Evolutionary conservation across 805 yeast species (phyloP), one percentile per base, ranked within the genome.

Genomic region (Scheffersomyces stipitis): DNA sequence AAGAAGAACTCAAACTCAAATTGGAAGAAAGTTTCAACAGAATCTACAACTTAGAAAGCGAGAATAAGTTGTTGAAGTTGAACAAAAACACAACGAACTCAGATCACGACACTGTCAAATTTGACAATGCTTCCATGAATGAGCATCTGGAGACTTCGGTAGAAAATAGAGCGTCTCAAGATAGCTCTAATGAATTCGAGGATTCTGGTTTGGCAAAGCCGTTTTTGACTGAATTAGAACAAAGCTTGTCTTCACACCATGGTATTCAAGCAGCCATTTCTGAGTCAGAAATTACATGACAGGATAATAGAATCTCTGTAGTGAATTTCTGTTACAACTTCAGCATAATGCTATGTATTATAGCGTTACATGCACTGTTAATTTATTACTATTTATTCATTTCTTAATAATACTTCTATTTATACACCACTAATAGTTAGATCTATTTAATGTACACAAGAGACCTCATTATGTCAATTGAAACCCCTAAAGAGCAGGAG

Each of bases 1-100:
- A 62, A 37, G 65, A 58, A 14, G 66, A 64, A 13, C 49, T 69
- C 14, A 61, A 52, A 29, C 26, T 49, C 5, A 62, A 56, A 34
- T 47, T 68, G 18, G 73, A 69, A 44, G 73, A 66, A 28, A 68
- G 66, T 37, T 56, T 66, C 35, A 58, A 54, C 38, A 54, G 64
- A 31, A 56, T 67, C 9, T 66, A 67, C 46, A 60, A 47, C 36
- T 45, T 63, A 30, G 65, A 60, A 36, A 46, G 41, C 33, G 66
- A 60, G 36, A 60, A 60, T 33, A 40, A 47, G 23, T 43, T 41
- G 7, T 49, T 58, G 28, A 51, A 51, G 42, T 31, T 34, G 17
- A 20, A 20, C 10, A 20, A 20, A 20, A 20, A 20, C 10, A 20
- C 10, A 10, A 20, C 24, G 7, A 20, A 20, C 24, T 20, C 24